Evolutionary conservation across 768 basidiomycete species (phyloP).

Genomic region (Auriscalpium orientale): DNA sequence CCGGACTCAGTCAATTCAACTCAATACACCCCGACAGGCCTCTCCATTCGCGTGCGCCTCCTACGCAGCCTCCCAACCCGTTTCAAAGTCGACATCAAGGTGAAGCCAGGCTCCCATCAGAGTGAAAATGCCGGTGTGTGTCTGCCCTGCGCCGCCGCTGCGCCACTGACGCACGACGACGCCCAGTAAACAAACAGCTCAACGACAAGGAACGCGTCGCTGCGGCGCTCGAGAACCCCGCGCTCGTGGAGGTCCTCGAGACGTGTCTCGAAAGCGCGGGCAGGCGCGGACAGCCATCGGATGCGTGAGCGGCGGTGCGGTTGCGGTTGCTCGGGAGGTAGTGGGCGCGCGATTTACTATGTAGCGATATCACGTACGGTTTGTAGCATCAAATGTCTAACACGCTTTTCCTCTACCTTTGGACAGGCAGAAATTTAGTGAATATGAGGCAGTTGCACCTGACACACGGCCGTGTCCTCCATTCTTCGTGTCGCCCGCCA

Average conservation of each 20-base stretch:
- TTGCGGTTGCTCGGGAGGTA: too few species aligned
- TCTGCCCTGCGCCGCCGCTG: neutral
- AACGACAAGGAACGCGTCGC: slow-evolving; percentile 99
- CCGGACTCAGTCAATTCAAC: neutral
- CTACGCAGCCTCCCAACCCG: slow-evolving; percentile 84
- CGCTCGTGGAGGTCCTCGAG: slow-evolving; percentile 82
- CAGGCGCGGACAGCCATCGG: neutral
- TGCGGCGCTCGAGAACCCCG: slow-evolving; percentile 89
- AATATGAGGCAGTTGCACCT: too few species aligned
- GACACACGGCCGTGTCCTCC: too few species aligned
- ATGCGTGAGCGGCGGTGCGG: too few species aligned
- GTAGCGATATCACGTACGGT: neutral
- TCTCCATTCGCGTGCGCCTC: slow-evolving; percentile 92
- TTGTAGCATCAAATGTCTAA: too few species aligned
- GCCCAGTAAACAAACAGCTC: slow-evolving; percentile 92
- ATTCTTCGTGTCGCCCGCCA: too few species aligned
- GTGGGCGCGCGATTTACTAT: neutral
- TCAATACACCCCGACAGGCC: slow-evolving; percentile 38
- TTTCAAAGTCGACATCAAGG: slow-evolving; percentile 89
- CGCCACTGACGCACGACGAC: neutral
- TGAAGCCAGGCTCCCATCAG: slow-evolving; percentile 94
- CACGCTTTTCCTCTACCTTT: too few species aligned
- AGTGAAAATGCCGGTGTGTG: slow-evolving; percentile 79
- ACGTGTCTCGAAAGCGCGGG: slow-evolving; percentile 43
- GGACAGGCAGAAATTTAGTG: too few species aligned